Base-by-base conservation (phyloP, 805 yeast genomes). In the Candida sphagnicola region DNA sequence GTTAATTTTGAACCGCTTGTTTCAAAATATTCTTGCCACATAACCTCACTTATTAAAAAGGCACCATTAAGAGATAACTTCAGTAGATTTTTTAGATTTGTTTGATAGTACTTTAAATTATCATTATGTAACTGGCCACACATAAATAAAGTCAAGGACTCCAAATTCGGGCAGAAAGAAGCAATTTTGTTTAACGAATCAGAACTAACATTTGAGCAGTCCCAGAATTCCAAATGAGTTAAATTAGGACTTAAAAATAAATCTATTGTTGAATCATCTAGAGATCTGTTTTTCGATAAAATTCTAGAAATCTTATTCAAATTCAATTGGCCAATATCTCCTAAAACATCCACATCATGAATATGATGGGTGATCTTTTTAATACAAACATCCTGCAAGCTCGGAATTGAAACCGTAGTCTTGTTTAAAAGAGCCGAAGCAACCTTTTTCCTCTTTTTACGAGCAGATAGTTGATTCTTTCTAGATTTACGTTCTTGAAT, bases 81-180 rank as follows among this genome's bases (percentile, higher is more conserved):
- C 12, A 58, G 66, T 34, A 93, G 65, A 21, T 74, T 60, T 0
- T 63, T 62, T 30, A 91, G 65, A 45, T 85, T 81, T 8, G 77
- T 64, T 4, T 77, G 73, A 43, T 75, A 77, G 54, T 87, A 84
- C 13, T 67, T 54, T 42, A 93, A 57, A 41, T 84, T 82, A 45
- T 82, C 89, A 54, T 85, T 85, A 49, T 84, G 88, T 29, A 93
- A 63, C 49, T 85, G 90, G 4, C 99, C 99, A 67, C 98, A 91
- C 97, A 90, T 91, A 42, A 80, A 78, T 32, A 93, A 64, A 0
- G 82, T 82, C 31, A 93, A 57, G 1, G 69, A 58, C 46, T 75
- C 80, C 3, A 93, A 44, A 18, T 81, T 70, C 0, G 96, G 96
- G 48, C 96, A 86, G 55, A 65, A 83, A 0, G 95, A 70, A 0